Conservation (phyloP, 257 asterid species). For the Ligustrum vulgare region DNA sequence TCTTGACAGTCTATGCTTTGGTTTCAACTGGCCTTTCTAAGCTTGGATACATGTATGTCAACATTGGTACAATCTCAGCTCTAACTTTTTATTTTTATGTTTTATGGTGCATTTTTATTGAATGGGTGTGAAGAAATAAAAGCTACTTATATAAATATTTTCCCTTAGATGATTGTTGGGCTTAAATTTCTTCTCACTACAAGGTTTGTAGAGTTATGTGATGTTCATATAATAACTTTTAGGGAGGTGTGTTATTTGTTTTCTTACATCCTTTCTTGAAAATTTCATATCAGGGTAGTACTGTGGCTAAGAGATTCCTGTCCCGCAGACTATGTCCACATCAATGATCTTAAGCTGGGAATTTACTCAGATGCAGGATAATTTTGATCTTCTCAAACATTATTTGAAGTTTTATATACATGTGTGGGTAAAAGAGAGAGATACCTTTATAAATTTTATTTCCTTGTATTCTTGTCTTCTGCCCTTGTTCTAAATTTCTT, state of each 20-base stretch:
- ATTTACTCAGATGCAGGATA: too few species aligned
- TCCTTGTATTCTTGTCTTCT: too few species aligned
- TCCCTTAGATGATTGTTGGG: slow-evolving; percentile 88
- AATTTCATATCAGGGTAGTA: slow-evolving; percentile 53
- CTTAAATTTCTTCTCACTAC: slow-evolving; percentile 56
- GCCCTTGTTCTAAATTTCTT: too few species aligned
- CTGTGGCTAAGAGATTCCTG: slow-evolving; percentile 66
- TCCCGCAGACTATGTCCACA: too few species aligned
- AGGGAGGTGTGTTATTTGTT: background rate
- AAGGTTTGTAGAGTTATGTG: slow-evolving; percentile 36
- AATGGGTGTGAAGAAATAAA: background rate
- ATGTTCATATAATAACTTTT: background rate
- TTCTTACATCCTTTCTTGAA: background rate
- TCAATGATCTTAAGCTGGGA: too few species aligned
- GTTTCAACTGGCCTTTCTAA: slow-evolving; percentile 83
- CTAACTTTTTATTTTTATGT: background rate
- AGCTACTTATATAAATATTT: slow-evolving; percentile 22
- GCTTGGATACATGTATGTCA: slow-evolving; percentile 79
- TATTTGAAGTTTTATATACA: too few species aligned
- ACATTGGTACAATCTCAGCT: slow-evolving; percentile 55
- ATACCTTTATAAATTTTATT: too few species aligned
- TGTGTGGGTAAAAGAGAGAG: too few species aligned
- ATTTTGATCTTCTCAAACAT: too few species aligned
- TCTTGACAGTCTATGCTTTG: slow-evolving; percentile 77
- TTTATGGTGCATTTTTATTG: background rate